Base-by-base conservation (phyloP, 1,284 basidiomycete genomes). In the Hypsizygus ulmarius region DNA sequence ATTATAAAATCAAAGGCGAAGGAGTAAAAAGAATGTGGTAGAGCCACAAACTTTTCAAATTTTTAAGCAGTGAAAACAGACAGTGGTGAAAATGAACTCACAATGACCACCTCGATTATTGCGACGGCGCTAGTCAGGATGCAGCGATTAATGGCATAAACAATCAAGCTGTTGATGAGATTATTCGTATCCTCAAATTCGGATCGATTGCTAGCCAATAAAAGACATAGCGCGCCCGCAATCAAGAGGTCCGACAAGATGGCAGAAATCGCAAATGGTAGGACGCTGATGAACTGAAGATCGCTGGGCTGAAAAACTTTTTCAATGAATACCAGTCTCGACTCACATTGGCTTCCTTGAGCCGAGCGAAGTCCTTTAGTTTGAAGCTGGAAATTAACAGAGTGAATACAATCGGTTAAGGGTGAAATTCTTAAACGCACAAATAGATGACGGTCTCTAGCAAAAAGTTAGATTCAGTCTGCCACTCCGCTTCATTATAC, bases 1-100 rank as follows among this genome's bases (percentile, higher is more conserved):
- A 75, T 70, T n/a, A 73, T 58, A 47, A 77, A 75, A 53, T 75
- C 74, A 43, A 75, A 64, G 4, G 72, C 71, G 47, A 74, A 65
- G 8, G 64, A 64, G 50, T 71, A 77, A 30, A 74, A 70, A 2
- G 71, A 67, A 33, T 67, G 53, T 2, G 71, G 71, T 14, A 66
- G 46, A 2, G 62, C 54, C n/a, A 64, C 56, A 52, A 75, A 75
- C 62, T 72, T 28, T 42, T 28, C 14, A 28, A 37, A 48, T n/a
- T n/a, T n/a, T n/a, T n/a, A n/a, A n/a, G n/a, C n/a, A n/a, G n/a
- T n/a, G n/a, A n/a, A n/a, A n/a, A n/a, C 21, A 7, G 15, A 27
- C 10, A 15, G 28, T 18, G 21, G 14, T 42, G 40, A 28, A 25
- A n/a, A 16, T 5, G 14, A 15, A 53, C 63, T 43, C 49, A 72